Percentiles rank a stretch among this genome's conserved stretches.
phyloP scores from a whole-genome alignment of 352 stramenopile species.

The Globisporangium sylvaticum region DNA sequence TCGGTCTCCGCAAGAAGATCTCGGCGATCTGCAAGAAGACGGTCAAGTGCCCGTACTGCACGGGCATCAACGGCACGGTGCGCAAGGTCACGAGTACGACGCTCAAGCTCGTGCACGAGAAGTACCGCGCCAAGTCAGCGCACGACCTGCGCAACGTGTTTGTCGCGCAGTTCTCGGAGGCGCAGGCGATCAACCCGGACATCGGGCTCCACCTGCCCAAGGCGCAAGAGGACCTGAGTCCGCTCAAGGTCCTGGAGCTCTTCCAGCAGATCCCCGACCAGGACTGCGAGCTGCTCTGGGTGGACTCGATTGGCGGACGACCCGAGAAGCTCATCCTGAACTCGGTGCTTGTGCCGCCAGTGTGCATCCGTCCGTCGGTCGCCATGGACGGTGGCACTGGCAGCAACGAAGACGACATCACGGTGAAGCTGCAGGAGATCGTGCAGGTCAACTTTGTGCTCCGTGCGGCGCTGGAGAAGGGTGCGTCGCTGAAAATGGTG shows the following conservation, averaged over 20 bases:
- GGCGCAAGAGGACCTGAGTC: slow-evolving; percentile 89
- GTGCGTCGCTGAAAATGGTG: slow-evolving; percentile 96
- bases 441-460: slow-evolving; percentile 98
- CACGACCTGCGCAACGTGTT: slow-evolving; percentile 85
- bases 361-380: slow-evolving; percentile 98
- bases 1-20: slow-evolving; percentile 92
- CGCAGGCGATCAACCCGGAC: slow-evolving; percentile 79
- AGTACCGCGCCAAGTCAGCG: slow-evolving; percentile 89
- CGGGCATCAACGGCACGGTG: slow-evolving; percentile 95
- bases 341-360: slow-evolving; percentile 96
- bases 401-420: slow-evolving; percentile 99
- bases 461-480: slow-evolving; percentile 91
- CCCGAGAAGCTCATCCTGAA: slow-evolving; percentile 98
- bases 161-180: slow-evolving; percentile 76
- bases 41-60: slow-evolving; percentile 94
- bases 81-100: slow-evolving; percentile 96
- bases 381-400: slow-evolving; percentile 94
- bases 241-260: slow-evolving; percentile 90
- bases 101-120: slow-evolving; percentile 98
- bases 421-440: slow-evolving; percentile 99
- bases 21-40: slow-evolving; percentile 96
- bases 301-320: slow-evolving; percentile 91
- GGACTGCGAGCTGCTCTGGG: slow-evolving; percentile 97
- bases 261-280: slow-evolving; percentile 96
- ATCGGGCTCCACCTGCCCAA: slow-evolving; percentile 82